These are phyloP conservation scores for Backusella parvicylindrica DNA, from an alignment of 192 early-diverging fungal species.

Conservation along the genomic window DNA sequence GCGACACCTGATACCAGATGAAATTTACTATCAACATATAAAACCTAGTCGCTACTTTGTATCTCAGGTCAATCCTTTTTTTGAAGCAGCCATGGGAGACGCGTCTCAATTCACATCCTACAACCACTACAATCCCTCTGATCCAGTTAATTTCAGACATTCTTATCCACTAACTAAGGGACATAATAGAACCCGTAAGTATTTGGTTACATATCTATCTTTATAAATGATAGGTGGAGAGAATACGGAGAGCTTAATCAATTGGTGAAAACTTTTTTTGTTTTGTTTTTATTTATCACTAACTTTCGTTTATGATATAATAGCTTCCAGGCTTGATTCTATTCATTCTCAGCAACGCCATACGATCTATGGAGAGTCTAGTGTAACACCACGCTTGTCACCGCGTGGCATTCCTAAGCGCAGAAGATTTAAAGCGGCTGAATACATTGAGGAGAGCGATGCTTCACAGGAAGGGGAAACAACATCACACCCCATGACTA, in stretches of 20 bases:
- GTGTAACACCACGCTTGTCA: not conserved
- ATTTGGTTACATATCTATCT: not conserved
- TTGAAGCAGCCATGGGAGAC: not conserved
- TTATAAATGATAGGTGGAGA: too few relatives aligned
- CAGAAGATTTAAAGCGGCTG: not conserved
- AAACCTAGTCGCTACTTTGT: not conserved
- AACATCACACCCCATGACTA: not conserved
- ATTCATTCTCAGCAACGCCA: not conserved
- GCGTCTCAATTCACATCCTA: not conserved
- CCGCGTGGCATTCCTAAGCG: not conserved
- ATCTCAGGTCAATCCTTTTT: not conserved
- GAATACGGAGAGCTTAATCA: too few relatives aligned
- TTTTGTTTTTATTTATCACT: too few relatives aligned
- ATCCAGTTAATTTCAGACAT: conserved; percentile 12
- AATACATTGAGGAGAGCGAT: not conserved
- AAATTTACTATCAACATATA: not conserved
- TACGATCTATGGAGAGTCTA: not conserved
- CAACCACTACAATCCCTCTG: conserved; percentile 5
- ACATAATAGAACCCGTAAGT: not conserved
- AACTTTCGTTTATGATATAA: not conserved
- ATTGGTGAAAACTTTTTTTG: not conserved
- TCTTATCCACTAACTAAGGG: not conserved
- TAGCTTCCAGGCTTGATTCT: not conserved
- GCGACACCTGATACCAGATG: not conserved
- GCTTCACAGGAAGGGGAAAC: not conserved